phyloP scores from a whole-genome alignment of 176 grass and related monocot species.

The Phragmites australis region DNA sequence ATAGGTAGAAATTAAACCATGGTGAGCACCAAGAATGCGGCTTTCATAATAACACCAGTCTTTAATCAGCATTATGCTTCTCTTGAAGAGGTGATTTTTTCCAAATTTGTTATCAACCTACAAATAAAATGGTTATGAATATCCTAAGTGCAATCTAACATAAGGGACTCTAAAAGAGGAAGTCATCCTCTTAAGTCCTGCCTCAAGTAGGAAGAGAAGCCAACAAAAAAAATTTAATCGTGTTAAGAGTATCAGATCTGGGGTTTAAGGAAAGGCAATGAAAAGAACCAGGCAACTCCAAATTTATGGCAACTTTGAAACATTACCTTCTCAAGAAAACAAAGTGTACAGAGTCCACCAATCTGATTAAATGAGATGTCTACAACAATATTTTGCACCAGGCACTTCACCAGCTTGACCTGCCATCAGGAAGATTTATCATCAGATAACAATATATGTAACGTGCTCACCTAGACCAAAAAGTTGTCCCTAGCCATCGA shows the following conservation, averaged over 20 bases:
- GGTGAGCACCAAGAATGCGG: slow-evolving; percentile 92
- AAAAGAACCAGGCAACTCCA: not conserved
- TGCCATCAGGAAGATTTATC: slow-evolving; percentile 47
- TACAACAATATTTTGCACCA: slow-evolving; percentile 84
- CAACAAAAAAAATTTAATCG: no score
- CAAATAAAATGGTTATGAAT: slow-evolving; percentile 34
- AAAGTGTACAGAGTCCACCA: slow-evolving; percentile 80
- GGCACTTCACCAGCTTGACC: slow-evolving; percentile 93
- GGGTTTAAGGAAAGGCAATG: not conserved
- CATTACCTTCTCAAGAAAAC: slow-evolving; percentile 91
- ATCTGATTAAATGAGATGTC: slow-evolving; percentile 98
- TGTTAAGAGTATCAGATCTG: slow-evolving; percentile 27
- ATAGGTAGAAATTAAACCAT: slow-evolving; percentile 94
- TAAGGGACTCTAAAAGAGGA: not conserved
- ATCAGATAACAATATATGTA: slow-evolving; percentile 11
- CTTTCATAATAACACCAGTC: slow-evolving; percentile 97
- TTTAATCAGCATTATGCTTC: slow-evolving; percentile 94
- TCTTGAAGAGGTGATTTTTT: slow-evolving; percentile 78
- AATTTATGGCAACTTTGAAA: not conserved
- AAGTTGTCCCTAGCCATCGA: not conserved
- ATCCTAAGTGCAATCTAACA: slow-evolving; percentile 8
- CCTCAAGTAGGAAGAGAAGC: not conserved
- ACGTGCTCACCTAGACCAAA: not conserved
- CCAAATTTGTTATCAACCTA: slow-evolving; percentile 77
- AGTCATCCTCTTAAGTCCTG: not conserved